Evolutionary conservation across 1,284 basidiomycete genomes (phyloP).

Genomic region (Cryptococcus sp.): DNA sequence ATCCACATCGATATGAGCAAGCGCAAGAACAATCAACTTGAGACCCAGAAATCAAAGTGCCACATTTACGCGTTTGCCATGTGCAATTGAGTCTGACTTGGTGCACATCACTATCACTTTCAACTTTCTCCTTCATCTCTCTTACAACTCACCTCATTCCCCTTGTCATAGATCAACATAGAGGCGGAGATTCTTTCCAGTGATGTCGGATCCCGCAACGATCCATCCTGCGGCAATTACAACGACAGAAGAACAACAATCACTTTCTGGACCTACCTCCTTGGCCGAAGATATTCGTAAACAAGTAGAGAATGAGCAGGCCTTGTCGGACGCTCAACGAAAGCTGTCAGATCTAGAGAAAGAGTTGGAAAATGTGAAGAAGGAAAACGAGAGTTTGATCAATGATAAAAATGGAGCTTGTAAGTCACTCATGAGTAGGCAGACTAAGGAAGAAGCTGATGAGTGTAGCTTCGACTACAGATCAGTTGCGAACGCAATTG

Average conservation of each 20-base stretch:
- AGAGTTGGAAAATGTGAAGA: constrained; percentile 27
- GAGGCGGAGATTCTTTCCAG: no score
- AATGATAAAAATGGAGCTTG: constrained; percentile 32
- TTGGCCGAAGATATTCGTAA: constrained; percentile 28
- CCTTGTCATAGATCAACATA: no score
- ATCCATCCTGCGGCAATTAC: no score
- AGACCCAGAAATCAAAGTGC: no score
- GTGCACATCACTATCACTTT: no score
- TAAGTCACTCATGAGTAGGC: constrained; percentile 11
- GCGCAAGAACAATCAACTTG: no score
- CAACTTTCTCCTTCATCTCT: no score
- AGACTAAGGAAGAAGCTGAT: background rate
- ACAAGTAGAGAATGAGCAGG: constrained; percentile 45
- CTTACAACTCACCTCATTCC: no score
- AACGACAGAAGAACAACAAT: background rate
- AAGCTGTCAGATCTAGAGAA: constrained; percentile 28
- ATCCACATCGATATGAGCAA: no score
- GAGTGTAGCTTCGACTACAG: constrained; percentile 24
- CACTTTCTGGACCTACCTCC: background rate
- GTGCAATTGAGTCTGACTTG: no score
- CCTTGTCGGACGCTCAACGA: constrained; percentile 35
- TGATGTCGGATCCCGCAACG: background rate
- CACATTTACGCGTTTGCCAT: no score
- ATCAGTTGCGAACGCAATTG: constrained; percentile 38
- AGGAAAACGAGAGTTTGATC: constrained; percentile 24